Conservation (phyloP, 345 rosid genomes). For the rapeseed (Brassica napus) region Da-Ae NC_063447.1:8093501-8094000, state of each 20-base stretch:
- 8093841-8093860: slow-evolving; percentile 40
- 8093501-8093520: slow-evolving; percentile 72
- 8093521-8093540: slow-evolving; percentile 68
- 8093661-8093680: slow-evolving; percentile 62
- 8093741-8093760: neutral
- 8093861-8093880: neutral
- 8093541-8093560: slow-evolving; percentile 69
- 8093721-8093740: neutral
- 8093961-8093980: slow-evolving; percentile 66
- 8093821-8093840: slow-evolving; percentile 62
- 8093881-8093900: neutral
- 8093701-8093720: neutral
- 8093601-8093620: neutral
- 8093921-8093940: slow-evolving; percentile 57
- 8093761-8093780: slow-evolving; percentile 85
- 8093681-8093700: slow-evolving; percentile 52
- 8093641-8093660: slow-evolving; percentile 76
- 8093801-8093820: slow-evolving; percentile 78
- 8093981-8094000: slow-evolving; percentile 60
- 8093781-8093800: slow-evolving; percentile 82
- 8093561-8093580: neutral
- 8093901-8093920: slow-evolving; percentile 44
- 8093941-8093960: slow-evolving; percentile 60
- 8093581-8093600: neutral
- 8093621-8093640: slow-evolving; percentile 53